Evolutionary conservation across 805 yeast genomes (phyloP).

Genomic region (Lachancea quebecensis): DNA sequence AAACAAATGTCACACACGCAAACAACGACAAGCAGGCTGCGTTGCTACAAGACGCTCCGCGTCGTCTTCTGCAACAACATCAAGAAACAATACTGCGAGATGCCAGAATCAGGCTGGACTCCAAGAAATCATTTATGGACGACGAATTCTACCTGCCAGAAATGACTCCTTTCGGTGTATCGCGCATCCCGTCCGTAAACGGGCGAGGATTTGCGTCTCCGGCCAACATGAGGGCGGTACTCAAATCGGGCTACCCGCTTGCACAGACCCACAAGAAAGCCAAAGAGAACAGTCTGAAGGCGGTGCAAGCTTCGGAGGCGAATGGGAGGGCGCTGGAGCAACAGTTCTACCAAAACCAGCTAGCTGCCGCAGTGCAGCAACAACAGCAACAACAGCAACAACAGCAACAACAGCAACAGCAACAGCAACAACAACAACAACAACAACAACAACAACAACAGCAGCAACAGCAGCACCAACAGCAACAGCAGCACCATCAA

Average conservation of each 20-base stretch:
- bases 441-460: conserved; percentile 13
- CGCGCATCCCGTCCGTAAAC: background rate
- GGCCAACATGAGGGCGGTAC: conserved; percentile 5
- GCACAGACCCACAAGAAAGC: background rate
- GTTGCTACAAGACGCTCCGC: background rate
- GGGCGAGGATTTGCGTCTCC: background rate
- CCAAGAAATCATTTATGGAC: conserved; percentile 25
- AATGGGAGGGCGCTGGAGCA: conserved; percentile 1
- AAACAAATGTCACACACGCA: background rate
- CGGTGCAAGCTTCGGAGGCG: background rate
- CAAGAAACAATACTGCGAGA: conserved; percentile 20
- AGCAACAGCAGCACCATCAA: conserved; percentile 10
- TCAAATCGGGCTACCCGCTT: conserved; percentile 1
- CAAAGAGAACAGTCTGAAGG: background rate
- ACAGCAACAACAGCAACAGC: conserved; percentile 18
- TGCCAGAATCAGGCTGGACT: conserved; percentile 24
- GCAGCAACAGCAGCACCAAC: conserved; percentile 16
- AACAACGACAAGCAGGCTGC: background rate
- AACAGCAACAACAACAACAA: conserved; percentile 12
- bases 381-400: conserved; percentile 11
- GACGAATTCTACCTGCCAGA: conserved; percentile 27
- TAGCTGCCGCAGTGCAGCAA: conserved; percentile 10
- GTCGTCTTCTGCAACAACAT: conserved; percentile 13
- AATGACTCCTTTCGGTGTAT: background rate
- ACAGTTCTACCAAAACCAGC: conserved; percentile 7